phyloP scores from a whole-genome alignment of 257 asterid species.

The Solanum pimpinellifolium region DNA sequence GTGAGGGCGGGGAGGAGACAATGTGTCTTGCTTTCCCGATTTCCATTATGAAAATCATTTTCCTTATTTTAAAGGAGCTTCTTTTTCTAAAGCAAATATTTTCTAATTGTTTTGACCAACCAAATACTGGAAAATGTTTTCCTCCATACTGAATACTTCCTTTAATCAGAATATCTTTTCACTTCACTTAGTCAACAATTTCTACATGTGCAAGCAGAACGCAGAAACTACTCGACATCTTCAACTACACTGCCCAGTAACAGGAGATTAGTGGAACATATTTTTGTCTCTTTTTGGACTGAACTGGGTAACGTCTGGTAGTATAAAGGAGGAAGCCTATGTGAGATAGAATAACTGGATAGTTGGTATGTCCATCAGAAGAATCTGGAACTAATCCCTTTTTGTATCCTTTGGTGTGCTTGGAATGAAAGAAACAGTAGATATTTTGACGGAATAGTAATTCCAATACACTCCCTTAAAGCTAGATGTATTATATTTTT shows the following conservation, averaged over 20 bases:
- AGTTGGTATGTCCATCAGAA: neutral
- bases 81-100: neutral
- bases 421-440: neutral
- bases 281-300: neutral
- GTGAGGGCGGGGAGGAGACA: neutral
- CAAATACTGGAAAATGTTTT: neutral
- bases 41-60: neutral
- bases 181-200: neutral
- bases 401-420: neutral
- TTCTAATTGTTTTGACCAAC: neutral
- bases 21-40: neutral
- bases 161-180: neutral
- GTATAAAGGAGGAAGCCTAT: neutral
- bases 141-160: neutral
- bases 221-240: neutral
- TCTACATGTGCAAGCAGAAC: neutral
- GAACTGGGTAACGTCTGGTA: neutral
- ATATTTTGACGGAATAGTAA: neutral
- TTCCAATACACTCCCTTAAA: neutral
- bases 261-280: neutral
- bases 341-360: neutral
- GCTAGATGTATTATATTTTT: neutral
- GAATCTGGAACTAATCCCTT: neutral
- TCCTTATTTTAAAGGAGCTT: neutral
- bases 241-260: neutral